A percentile compares a stretch with the other conserved stretches of the same genome.
These are phyloP conservation scores for Graphiopsis chlorocephala DNA, from an alignment of 2,329 filamentous ascomycete genomes.

Conservation along the genomic window DNA sequence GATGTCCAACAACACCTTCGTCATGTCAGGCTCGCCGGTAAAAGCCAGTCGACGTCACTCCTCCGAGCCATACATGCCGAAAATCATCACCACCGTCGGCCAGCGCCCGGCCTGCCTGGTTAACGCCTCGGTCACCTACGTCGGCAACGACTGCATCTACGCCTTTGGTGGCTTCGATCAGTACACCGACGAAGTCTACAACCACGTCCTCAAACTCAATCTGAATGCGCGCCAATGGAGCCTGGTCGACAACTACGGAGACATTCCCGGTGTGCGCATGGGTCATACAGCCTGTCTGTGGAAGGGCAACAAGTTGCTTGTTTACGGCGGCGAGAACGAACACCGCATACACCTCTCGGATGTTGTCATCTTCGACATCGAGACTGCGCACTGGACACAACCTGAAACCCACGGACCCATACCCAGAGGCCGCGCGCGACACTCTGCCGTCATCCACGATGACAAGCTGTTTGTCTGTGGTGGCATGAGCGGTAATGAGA, in stretches of 20 bases:
- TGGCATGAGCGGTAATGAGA: slow-evolving; percentile 91
- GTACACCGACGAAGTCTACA: slow-evolving; percentile 98
- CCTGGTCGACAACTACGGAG: slow-evolving; percentile 95
- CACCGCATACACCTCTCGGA: slow-evolving; percentile 94
- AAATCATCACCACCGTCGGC: slow-evolving; percentile 62
- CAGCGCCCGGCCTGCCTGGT: slow-evolving; percentile 86
- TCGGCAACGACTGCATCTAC: slow-evolving; percentile 94
- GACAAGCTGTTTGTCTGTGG: slow-evolving; percentile 96
- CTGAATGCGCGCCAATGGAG: slow-evolving; percentile 88
- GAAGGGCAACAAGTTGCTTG: slow-evolving; percentile 89
- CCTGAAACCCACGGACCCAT: slow-evolving; percentile 80
- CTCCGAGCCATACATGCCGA: slow-evolving; percentile 76
- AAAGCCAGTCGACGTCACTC: slow-evolving; percentile 58
- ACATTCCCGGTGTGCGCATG: slow-evolving; percentile 96
- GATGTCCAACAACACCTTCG: slow-evolving; percentile 68
- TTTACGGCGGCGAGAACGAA: slow-evolving; percentile 97
- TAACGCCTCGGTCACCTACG: slow-evolving; percentile 98
- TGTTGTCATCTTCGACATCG: slow-evolving; percentile 91
- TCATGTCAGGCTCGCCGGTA: slow-evolving; percentile 83
- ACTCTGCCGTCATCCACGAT: slow-evolving; percentile 91
- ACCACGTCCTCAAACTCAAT: slow-evolving; percentile 89
- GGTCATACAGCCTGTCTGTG: slow-evolving; percentile 97
- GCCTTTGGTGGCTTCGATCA: slow-evolving; percentile 98
- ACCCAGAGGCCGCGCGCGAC: slow-evolving; percentile 85
- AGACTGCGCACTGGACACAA: slow-evolving; percentile 92